Conservation (phyloP, 345 rosid genomes). For the Hibiscus tridactylites region DNA sequence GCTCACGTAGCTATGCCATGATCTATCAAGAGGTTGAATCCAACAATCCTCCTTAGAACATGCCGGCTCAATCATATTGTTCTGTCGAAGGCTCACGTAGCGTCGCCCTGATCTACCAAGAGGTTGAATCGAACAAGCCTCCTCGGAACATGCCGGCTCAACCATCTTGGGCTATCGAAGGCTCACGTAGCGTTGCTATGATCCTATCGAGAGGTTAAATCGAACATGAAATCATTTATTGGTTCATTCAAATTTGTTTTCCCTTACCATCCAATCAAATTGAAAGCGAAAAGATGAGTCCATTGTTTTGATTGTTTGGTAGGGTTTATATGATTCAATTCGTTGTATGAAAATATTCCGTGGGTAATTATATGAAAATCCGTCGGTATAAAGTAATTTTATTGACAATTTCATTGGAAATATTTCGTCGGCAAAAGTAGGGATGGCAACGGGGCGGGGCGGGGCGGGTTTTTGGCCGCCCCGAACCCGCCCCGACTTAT, state of each 20-base stretch:
- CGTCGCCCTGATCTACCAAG: conserved; percentile 6
- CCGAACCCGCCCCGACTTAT: too few relatives aligned
- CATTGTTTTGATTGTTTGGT: neutral
- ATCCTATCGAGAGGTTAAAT: neutral
- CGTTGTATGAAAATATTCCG: too few relatives aligned
- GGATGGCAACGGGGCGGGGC: too few relatives aligned
- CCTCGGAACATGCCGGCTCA: too few relatives aligned
- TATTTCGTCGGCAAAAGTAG: too few relatives aligned
- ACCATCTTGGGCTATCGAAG: too few relatives aligned
- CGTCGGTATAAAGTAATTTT: too few relatives aligned
- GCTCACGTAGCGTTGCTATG: too few relatives aligned
- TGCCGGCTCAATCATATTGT: conserved; percentile 73
- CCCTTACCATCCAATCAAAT: neutral
- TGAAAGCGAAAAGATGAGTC: neutral
- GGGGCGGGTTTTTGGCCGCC: too few relatives aligned
- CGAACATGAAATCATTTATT: neutral
- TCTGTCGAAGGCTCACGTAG: conserved; percentile 42
- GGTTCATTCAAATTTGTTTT: neutral
- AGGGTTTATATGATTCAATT: neutral
- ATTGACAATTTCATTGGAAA: too few relatives aligned
- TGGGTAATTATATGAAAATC: too few relatives aligned
- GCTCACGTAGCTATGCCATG: conserved; percentile 28
- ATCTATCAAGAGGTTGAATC: conserved; percentile 22
- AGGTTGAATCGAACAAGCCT: neutral
- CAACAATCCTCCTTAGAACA: conserved; percentile 48